phyloP scores from a whole-genome alignment of 352 stramenopile genomes.

The Plasmopara viticola region DNA sequence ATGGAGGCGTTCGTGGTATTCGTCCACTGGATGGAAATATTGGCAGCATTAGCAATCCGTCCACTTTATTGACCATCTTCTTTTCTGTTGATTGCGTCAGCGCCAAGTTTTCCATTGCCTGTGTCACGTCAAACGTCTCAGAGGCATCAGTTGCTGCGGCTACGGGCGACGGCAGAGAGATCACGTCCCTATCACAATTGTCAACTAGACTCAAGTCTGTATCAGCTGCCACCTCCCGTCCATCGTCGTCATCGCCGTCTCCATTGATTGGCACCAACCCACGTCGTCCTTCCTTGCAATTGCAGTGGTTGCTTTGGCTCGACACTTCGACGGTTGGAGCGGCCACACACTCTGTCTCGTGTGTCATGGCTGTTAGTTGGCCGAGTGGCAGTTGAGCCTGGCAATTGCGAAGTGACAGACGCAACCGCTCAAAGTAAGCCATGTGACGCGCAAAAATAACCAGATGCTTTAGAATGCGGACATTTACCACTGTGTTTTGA shows the following conservation, averaged over 20 bases:
- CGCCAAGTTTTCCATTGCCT: conserved; percentile 12
- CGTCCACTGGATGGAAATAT: conserved; percentile 21
- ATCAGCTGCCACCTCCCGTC: conserved; percentile 4
- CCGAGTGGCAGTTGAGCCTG: conserved; percentile 2
- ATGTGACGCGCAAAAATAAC: conserved; percentile 17
- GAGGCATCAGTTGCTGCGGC: conserved; percentile 12
- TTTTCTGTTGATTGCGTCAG: conserved; percentile 6
- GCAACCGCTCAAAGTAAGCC: conserved; percentile 6
- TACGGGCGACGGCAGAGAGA: conserved; percentile 38
- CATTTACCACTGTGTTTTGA: no score
- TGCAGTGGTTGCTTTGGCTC: conserved; percentile 13
- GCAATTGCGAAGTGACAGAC: conserved; percentile 18
- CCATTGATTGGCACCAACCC: not conserved
- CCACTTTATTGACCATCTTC: conserved; percentile 3
- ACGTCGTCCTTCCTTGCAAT: conserved; percentile 20
- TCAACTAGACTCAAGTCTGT: conserved; percentile 5
- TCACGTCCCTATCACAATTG: conserved; percentile 19
- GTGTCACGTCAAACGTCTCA: conserved; percentile 8
- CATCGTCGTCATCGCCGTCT: conserved; percentile 4
- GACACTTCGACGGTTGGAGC: conserved; percentile 10
- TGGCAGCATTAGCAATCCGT: conserved; percentile 17
- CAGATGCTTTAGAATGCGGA: conserved; percentile 16
- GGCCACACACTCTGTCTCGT: conserved; percentile 16
- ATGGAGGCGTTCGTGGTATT: conserved; percentile 15
- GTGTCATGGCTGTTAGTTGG: conserved; percentile 13